Conservation (phyloP, 2,329 filamentous ascomycete genomes). For the Fusarium camptoceras region DNA sequence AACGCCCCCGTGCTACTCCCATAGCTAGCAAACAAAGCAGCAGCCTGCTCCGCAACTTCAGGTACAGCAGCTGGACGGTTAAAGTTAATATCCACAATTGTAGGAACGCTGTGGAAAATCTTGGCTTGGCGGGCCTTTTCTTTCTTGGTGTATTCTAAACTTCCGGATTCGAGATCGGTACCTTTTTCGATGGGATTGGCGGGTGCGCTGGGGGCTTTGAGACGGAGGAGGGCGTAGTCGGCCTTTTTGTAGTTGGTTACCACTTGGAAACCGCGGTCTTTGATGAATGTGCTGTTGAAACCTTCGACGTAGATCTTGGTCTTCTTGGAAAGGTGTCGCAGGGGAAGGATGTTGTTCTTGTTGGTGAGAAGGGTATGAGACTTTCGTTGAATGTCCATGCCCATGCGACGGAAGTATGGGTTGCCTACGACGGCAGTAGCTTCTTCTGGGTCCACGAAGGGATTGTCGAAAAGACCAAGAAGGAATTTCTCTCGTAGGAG, state of each 20-base stretch:
- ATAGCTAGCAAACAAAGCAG: slow-evolving; percentile 55
- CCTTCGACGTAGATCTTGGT: slow-evolving; percentile 41
- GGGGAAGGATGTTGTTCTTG: slow-evolving; percentile 36
- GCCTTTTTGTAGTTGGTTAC: slow-evolving; percentile 54
- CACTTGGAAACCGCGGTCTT: slow-evolving; percentile 43
- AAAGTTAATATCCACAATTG: slow-evolving; percentile 57
- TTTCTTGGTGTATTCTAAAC: slow-evolving; percentile 52
- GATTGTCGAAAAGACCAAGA: slow-evolving; percentile 63
- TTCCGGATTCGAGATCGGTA: slow-evolving; percentile 45
- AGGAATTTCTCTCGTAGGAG: slow-evolving; percentile 63
- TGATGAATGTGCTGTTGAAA: slow-evolving; percentile 28
- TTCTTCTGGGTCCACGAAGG: slow-evolving; percentile 58
- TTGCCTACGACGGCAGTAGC: slow-evolving; percentile 57
- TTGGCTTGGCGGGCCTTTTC: slow-evolving; percentile 42
- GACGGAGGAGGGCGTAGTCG: slow-evolving; percentile 55
- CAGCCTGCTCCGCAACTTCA: slow-evolving; percentile 54
- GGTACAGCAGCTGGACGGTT: slow-evolving; percentile 57
- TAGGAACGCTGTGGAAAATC: slow-evolving; percentile 54
- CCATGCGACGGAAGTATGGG: slow-evolving; percentile 51
- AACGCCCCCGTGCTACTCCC: slow-evolving; percentile 55
- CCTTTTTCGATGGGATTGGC: slow-evolving; percentile 38
- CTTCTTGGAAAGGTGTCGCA: slow-evolving; percentile 9
- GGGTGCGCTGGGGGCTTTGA: slow-evolving; percentile 50
- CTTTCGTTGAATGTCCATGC: slow-evolving; percentile 34
- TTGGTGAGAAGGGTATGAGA: slow-evolving; percentile 43